These are phyloP conservation scores for Sabuloglossum arenarium DNA, from an alignment of 495 filamentous ascomycete genomes.

Conservation along the genomic window DNA sequence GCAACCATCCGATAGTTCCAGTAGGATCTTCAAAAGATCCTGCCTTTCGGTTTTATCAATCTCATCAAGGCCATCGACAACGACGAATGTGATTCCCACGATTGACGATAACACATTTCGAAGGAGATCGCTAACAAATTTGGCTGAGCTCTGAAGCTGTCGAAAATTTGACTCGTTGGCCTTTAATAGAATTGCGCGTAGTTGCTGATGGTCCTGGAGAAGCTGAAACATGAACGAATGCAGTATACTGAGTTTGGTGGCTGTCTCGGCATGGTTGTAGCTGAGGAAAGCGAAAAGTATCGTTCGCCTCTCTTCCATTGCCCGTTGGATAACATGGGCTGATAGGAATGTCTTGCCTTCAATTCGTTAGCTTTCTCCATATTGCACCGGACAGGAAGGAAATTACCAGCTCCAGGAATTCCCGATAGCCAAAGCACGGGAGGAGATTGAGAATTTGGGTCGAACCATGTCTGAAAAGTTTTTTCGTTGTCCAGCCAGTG, in stretches of 20 bases:
- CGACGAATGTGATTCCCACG: background rate
- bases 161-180: background rate
- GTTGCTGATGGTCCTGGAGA: background rate
- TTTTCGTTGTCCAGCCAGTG: constrained; percentile 10
- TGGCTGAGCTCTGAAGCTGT: background rate
- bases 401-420: constrained; percentile 18
- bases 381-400: background rate
- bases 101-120: background rate
- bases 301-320: background rate
- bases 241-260: background rate
- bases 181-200: background rate
- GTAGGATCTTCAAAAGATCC: background rate
- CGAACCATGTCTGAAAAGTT: constrained; percentile 10
- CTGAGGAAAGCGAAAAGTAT: constrained; percentile 7
- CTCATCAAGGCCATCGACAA: constrained; percentile 6
- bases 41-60: background rate
- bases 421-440: constrained; percentile 14
- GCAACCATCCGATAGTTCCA: constrained; percentile 6
- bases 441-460: background rate
- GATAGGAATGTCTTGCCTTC: constrained; percentile 5
- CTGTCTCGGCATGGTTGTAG: background rate
- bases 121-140: background rate
- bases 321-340: background rate
- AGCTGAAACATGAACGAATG: constrained; percentile 9
- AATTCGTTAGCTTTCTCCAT: background rate